Conservation (phyloP, 148 eudicot species). For the Rhododendron williamsianum region DNA sequence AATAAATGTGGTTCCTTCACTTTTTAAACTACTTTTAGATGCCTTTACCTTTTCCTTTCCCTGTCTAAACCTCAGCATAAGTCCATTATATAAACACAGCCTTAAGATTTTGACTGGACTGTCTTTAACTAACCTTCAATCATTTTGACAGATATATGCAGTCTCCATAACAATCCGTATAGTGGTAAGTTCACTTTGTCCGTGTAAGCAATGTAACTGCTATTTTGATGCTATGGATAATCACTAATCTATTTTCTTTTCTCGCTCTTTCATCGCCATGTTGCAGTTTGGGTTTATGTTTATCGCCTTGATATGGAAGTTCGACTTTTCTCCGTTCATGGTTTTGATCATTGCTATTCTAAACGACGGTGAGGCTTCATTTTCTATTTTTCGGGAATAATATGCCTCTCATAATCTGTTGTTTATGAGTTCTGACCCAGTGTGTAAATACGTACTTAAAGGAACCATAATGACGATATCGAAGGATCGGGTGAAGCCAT, state of each 20-base stretch:
- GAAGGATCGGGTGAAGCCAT: conserved; percentile 92
- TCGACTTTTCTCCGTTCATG: conserved; percentile 97
- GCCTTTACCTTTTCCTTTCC: background rate
- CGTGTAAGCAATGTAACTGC: background rate
- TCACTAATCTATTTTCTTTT: background rate
- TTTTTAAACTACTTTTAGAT: background rate
- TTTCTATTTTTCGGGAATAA: background rate
- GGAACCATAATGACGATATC: conserved; percentile 98
- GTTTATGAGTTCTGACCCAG: background rate
- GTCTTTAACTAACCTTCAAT: background rate
- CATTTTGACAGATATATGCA: conserved; percentile 71
- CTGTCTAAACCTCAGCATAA: background rate
- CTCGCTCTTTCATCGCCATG: background rate
- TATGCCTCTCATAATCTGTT: background rate
- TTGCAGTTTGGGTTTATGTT: conserved; percentile 89
- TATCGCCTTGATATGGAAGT: conserved; percentile 93
- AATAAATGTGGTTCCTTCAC: background rate
- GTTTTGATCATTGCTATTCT: conserved; percentile 96
- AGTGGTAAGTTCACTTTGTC: conserved; percentile 57
- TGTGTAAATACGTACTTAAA: conserved; percentile 13
- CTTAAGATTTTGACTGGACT: background rate
- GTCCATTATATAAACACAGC: background rate
- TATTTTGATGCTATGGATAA: background rate
- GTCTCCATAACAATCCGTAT: conserved; percentile 99
- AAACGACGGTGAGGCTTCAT: conserved; percentile 63